Evolutionary conservation across 2,329 filamentous ascomycete genomes (phyloP).

Genomic region (Diaporthe caulivora): DNA sequence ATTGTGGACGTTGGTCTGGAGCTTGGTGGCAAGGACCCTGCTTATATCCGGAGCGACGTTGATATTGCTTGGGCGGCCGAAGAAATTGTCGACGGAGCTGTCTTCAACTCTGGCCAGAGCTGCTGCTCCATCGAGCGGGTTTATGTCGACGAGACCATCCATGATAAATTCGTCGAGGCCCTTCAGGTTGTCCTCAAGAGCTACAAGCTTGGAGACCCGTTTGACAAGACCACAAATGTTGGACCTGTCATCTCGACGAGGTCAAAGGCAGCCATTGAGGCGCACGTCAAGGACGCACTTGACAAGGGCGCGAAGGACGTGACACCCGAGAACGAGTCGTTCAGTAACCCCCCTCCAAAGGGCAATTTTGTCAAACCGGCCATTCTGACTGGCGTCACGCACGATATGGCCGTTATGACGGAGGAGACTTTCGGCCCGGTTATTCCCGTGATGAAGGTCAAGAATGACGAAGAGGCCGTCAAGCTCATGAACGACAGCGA

Average conservation of each 20-base stretch:
- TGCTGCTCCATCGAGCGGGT: conserved; percentile 94
- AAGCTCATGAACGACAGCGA: conserved; percentile 93
- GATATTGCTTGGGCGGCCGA: conserved; percentile 92
- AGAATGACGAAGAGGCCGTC: conserved; percentile 83
- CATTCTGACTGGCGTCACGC: conserved; percentile 81
- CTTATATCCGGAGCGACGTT: conserved; percentile 88
- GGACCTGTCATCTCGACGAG: conserved; percentile 89
- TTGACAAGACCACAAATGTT: conserved; percentile 81
- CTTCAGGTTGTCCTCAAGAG: conserved; percentile 83
- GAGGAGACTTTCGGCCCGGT: conserved; percentile 97
- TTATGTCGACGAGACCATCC: conserved; percentile 87
- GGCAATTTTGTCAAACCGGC: conserved; percentile 93
- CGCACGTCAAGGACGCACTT: conserved; percentile 86
- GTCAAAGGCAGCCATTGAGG: conserved; percentile 80
- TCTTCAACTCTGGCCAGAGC: conserved; percentile 99
- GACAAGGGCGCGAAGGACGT: conserved; percentile 85
- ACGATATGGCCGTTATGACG: conserved; percentile 89
- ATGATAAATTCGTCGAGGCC: conserved; percentile 85
- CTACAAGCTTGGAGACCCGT: conserved; percentile 91
- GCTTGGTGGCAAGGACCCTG: conserved; percentile 94
- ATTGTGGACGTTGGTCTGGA: conserved; percentile 90
- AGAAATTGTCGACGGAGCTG: conserved; percentile 94
- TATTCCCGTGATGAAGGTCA: conserved; percentile 90
- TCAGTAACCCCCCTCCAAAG: conserved; percentile 77
- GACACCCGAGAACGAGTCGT: conserved; percentile 85